A percentile compares a stretch with the other conserved stretches of the same genome.
phyloP scores from a whole-genome alignment of 306 rosid species.

The Trifolium fragiferum region DNA sequence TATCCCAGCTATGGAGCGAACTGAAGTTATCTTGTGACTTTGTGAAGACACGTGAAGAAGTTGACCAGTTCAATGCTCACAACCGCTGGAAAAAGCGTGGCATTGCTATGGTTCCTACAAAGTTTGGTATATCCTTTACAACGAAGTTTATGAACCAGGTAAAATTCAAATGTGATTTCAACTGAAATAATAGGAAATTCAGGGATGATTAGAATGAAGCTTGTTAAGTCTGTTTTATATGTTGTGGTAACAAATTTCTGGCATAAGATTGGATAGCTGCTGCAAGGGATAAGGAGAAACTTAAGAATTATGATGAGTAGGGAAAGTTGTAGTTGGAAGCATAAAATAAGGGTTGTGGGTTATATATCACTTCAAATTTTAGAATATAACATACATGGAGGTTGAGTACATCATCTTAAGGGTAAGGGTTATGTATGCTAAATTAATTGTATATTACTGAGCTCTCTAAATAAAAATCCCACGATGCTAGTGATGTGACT shows the following conservation, averaged over 20 bases:
- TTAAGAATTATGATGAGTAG: background rate
- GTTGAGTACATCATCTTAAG: slow-evolving; percentile 17
- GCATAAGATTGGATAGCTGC: slow-evolving; percentile 26
- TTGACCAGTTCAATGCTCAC: slow-evolving; percentile 63
- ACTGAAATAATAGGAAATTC: slow-evolving; percentile 17
- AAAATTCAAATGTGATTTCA: slow-evolving; percentile 27
- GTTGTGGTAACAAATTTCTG: slow-evolving; percentile 32
- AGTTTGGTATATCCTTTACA: slow-evolving; percentile 93
- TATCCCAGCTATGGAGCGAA: slow-evolving; percentile 74
- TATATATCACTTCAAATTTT: slow-evolving; percentile 25
- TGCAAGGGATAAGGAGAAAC: slow-evolving; percentile 15
- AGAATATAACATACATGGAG: background rate
- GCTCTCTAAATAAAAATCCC: slow-evolving; percentile 6
- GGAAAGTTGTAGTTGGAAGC: background rate
- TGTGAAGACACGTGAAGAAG: slow-evolving; percentile 68
- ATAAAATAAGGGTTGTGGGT: background rate
- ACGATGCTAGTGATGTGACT: slow-evolving; percentile 20
- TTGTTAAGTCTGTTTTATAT: slow-evolving; percentile 35
- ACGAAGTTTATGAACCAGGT: slow-evolving; percentile 94
- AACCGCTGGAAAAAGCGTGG: slow-evolving; percentile 97
- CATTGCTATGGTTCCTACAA: slow-evolving; percentile 86
- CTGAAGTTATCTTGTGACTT: slow-evolving; percentile 77
- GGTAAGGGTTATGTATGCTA: slow-evolving; percentile 22
- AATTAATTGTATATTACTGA: background rate
- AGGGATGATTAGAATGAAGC: slow-evolving; percentile 19